Evolutionary conservation across 2,329 filamentous ascomycete genomes (phyloP), one percentile per base, ranked within the genome.

Genomic region (Alternaria hordeiaustralica): DNA sequence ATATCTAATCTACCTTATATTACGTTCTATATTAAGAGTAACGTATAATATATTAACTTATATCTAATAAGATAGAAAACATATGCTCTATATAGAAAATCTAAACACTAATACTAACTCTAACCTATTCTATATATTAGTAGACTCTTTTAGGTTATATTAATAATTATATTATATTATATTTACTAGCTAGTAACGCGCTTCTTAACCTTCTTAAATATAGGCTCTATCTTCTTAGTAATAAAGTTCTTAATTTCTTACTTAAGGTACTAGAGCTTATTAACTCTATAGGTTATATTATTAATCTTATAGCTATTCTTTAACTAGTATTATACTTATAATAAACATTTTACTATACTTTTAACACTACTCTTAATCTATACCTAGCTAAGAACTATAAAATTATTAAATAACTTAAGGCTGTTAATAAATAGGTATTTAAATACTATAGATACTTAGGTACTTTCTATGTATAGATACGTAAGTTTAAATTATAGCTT

Each of bases 131-230:
- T 23, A 58, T 57, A 55, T 55, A 55, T 20, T 47, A 36, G 30
- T 58, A 58, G 26, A 60, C 51, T 50, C 44, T 57, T 23, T 58
- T 45, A 41, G 55, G 50, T 46, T 30, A 6, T 30, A 36, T 43
- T 30, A 49, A 47, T 51, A 10, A 55, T 50, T 28, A 60, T 28
- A 21, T 49, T 25, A 28, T 33, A 26, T n/a, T 13, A 30, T 41
- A 50, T 57, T 64, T 78, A 79, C 67, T 78, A 72, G 74, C 72
- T 75, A 41, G 76, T 71, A 54, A 78, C 67, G 50, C 75, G 77
- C 64, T 74, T 72, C 75, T 78, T 78, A 70, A 78, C 74, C 68
- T 90, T 85, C 70, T 89, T 82, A 66, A 92, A 80, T 74, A 86
- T 82, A 57, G 81, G 80, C 76, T 85, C 82, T 69, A 86, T 80